Evolutionary conservation across 2,329 filamentous ascomycete species (phyloP).

Genomic region (Fusarium incarnatum): DNA sequence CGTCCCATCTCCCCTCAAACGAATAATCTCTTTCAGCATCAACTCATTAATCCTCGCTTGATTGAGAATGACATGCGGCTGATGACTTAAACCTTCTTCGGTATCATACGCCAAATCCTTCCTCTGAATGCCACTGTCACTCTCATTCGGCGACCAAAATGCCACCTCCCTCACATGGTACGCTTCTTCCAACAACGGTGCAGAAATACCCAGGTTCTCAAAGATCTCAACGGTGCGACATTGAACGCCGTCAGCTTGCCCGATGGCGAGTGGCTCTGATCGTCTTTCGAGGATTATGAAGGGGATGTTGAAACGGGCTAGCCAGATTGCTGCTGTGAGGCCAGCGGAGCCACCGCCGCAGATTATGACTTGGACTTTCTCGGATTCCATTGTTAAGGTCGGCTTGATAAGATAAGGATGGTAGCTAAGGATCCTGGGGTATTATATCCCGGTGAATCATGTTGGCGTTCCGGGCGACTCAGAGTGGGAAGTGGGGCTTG

Average conservation of each 20-base stretch:
- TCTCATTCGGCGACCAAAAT: slow-evolving; percentile 70
- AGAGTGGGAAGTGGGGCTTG: too few relatives aligned
- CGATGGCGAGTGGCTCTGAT: slow-evolving; percentile 28
- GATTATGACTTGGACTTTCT: slow-evolving; percentile 19
- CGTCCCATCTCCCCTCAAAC: background rate
- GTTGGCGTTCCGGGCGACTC: background rate
- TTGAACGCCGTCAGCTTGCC: slow-evolving; percentile 64
- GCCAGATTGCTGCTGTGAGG: slow-evolving; percentile 21
- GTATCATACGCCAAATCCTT: slow-evolving; percentile 73
- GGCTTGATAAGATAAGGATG: background rate
- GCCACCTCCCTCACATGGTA: slow-evolving; percentile 73
- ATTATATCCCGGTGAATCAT: background rate
- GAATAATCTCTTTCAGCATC: slow-evolving; percentile 36
- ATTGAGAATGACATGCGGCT: slow-evolving; percentile 75
- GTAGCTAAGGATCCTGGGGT: too few relatives aligned
- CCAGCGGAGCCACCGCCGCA: slow-evolving; percentile 23
- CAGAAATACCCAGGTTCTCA: slow-evolving; percentile 75
- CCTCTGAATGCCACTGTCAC: slow-evolving; percentile 65
- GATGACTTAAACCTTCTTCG: slow-evolving; percentile 69
- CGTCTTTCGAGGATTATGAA: slow-evolving; percentile 20
- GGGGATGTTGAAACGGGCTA: slow-evolving; percentile 17
- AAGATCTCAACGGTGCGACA: slow-evolving; percentile 77
- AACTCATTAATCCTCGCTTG: slow-evolving; percentile 40
- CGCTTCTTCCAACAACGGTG: slow-evolving; percentile 72
- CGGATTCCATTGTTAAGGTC: background rate